Percentiles rank a stretch among this genome's conserved stretches.
phyloP scores from a whole-genome alignment of 352 stramenopile genomes.

The Phytopythium chamaehyphon region DNA sequence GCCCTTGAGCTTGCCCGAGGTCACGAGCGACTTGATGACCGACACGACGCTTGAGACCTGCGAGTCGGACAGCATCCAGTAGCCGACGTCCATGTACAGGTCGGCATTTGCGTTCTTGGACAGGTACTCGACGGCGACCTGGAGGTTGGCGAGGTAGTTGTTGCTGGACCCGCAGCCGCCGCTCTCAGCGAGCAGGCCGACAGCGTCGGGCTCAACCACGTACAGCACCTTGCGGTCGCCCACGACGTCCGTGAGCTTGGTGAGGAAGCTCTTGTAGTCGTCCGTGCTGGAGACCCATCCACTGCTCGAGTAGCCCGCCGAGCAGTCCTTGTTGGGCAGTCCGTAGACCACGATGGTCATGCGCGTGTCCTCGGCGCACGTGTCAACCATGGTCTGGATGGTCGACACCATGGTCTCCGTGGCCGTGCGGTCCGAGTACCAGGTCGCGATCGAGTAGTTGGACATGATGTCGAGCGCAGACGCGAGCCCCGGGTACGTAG shows the following conservation, averaged over 20 bases:
- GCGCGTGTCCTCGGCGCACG: slow-evolving; percentile 31
- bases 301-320: slow-evolving; percentile 38
- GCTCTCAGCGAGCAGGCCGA: slow-evolving; percentile 39
- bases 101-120: slow-evolving; percentile 51
- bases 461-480: slow-evolving; percentile 31
- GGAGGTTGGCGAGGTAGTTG: slow-evolving; percentile 51
- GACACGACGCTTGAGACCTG: slow-evolving; percentile 23
- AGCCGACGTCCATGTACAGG: slow-evolving; percentile 62
- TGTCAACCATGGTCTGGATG: slow-evolving; percentile 19
- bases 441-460: slow-evolving; percentile 40
- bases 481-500: slow-evolving; percentile 26
- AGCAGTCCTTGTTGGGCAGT: slow-evolving; percentile 64
- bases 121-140: slow-evolving; percentile 41
- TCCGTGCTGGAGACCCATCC: slow-evolving; percentile 31
- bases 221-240: slow-evolving; percentile 55
- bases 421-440: slow-evolving; percentile 49
- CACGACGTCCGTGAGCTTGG: slow-evolving; percentile 26
- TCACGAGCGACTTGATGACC: slow-evolving; percentile 39
- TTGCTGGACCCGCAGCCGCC: slow-evolving; percentile 31
- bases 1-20: slow-evolving; percentile 39
- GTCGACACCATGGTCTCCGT: slow-evolving; percentile 17
- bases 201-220: slow-evolving; percentile 60
- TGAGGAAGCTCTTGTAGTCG: slow-evolving; percentile 47
- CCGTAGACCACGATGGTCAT: slow-evolving; percentile 65
- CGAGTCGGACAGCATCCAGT: slow-evolving; percentile 43